Evolutionary conservation across 2,329 filamentous ascomycete species (phyloP).

Genomic region (Diplodia mutila): DNA sequence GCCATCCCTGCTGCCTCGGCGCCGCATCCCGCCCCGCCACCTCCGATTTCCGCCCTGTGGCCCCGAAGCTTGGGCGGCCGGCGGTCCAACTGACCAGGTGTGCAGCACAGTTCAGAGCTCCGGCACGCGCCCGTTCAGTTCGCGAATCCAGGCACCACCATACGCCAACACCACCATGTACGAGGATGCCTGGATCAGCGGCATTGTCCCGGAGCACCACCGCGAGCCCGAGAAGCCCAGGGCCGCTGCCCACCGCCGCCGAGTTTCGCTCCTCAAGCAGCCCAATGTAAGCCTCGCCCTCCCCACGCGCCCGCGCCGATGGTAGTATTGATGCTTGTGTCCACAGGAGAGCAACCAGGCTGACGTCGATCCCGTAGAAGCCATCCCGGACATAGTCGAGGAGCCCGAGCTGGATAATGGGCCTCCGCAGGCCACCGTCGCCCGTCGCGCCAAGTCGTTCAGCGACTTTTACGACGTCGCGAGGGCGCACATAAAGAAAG

Average conservation of each 20-base stretch:
- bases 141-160: conserved; percentile 2
- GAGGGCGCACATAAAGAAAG: conserved; percentile 60
- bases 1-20: conserved; percentile 2
- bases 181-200: conserved; percentile 81
- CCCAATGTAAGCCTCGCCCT: conserved; percentile 50
- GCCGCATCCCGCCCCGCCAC: background rate
- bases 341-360: conserved; percentile 59
- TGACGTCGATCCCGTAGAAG: conserved; percentile 58
- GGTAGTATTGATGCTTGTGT: conserved; percentile 49
- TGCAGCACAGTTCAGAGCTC: conserved; percentile 18
- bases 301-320: conserved; percentile 40
- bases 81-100: conserved; percentile 9
- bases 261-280: conserved; percentile 67
- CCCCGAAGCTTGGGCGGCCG: background rate
- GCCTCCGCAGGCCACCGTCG: conserved; percentile 68
- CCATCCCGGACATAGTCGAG: conserved; percentile 63
- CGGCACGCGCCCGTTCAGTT: background rate
- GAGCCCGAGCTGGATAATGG: conserved; percentile 59
- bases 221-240: conserved; percentile 58
- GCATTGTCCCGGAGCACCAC: conserved; percentile 60
- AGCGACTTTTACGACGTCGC: conserved; percentile 74
- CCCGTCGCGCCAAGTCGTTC: conserved; percentile 74
- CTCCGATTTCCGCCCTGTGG: background rate
- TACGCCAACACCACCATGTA: conserved; percentile 60
- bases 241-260: conserved; percentile 63